Percentiles rank a stretch among this genome's conserved stretches.
Conservation (phyloP, 2,329 filamentous ascomycete species). For the Chaetothyriales sp. region DNA sequence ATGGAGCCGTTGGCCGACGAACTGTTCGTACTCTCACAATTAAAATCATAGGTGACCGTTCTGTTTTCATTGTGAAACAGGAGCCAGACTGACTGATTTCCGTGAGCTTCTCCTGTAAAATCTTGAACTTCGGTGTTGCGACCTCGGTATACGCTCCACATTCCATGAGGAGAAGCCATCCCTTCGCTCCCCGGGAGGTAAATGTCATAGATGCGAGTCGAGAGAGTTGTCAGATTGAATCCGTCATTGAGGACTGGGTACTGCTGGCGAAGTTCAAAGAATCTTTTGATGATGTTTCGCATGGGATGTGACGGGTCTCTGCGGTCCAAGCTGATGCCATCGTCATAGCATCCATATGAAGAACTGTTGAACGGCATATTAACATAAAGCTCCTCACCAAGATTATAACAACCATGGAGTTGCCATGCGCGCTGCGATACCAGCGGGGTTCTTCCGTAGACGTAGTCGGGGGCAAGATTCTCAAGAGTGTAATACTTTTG, state of each 20-base stretch:
- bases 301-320: conserved; percentile 40
- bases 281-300: conserved; percentile 38
- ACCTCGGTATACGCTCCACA: conserved; percentile 39
- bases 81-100: conserved; percentile 24
- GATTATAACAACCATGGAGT: conserved; percentile 41
- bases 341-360: conserved; percentile 37
- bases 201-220: conserved; percentile 33
- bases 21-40: conserved; percentile 29
- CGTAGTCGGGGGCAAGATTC: conserved; percentile 42
- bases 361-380: conserved; percentile 37
- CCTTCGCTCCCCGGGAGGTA: conserved; percentile 32
- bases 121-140: conserved; percentile 31
- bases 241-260: conserved; percentile 41
- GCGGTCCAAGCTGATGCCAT: conserved; percentile 38
- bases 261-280: conserved; percentile 37
- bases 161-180: conserved; percentile 33
- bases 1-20: conserved; percentile 19
- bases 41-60: conserved; percentile 34
- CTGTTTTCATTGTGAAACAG: conserved; percentile 20
- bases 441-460: conserved; percentile 39
- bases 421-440: conserved; percentile 41
- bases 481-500: conserved; percentile 43
- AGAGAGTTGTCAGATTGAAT: conserved; percentile 32
- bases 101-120: conserved; percentile 22
- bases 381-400: conserved; percentile 36